Conservation (phyloP, 2,329 filamentous ascomycete genomes). For the Colletotrichum costaricense region DNA sequence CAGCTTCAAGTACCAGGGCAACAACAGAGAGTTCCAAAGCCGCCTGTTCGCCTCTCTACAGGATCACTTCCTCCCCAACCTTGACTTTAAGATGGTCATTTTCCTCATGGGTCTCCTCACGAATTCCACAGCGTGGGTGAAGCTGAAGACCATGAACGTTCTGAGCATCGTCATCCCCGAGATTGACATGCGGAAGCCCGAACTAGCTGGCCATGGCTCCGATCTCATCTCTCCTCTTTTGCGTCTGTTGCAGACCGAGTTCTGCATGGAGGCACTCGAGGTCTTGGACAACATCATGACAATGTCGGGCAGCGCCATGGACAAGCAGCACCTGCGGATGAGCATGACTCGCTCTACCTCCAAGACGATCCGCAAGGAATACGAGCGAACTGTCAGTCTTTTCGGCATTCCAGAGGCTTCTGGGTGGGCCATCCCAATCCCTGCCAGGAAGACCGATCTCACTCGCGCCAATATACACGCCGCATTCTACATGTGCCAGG, state of each 20-base stretch:
- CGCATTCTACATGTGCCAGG: constrained; percentile 93
- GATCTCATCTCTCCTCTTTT: constrained; percentile 95
- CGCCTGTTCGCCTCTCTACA: constrained; percentile 80
- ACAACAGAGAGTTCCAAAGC: constrained; percentile 79
- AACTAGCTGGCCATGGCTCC: constrained; percentile 90
- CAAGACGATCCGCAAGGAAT: constrained; percentile 89
- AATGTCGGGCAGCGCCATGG: constrained; percentile 91
- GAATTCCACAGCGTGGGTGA: constrained; percentile 90
- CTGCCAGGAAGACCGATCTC: constrained; percentile 86
- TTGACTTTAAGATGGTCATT: constrained; percentile 86
- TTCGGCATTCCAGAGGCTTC: constrained; percentile 97
- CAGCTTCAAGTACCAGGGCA: constrained; percentile 69
- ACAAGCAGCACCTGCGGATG: constrained; percentile 95
- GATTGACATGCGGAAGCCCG: constrained; percentile 91
- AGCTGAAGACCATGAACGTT: constrained; percentile 91
- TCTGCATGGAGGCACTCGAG: constrained; percentile 90
- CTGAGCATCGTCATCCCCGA: constrained; percentile 87
- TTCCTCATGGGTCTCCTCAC: constrained; percentile 93
- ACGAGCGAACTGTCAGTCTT: constrained; percentile 91
- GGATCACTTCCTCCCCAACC: constrained; percentile 81
- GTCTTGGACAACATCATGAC: constrained; percentile 96
- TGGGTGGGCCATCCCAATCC: constrained; percentile 95
- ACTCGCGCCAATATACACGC: constrained; percentile 95
- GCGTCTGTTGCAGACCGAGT: constrained; percentile 89
- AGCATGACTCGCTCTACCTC: constrained; percentile 95